A percentile compares a stretch with the other conserved stretches of the same genome.
These are phyloP conservation scores for Aspergillus sp. DNA, from an alignment of 2,329 filamentous ascomycete species.

Conservation along the genomic window DNA sequence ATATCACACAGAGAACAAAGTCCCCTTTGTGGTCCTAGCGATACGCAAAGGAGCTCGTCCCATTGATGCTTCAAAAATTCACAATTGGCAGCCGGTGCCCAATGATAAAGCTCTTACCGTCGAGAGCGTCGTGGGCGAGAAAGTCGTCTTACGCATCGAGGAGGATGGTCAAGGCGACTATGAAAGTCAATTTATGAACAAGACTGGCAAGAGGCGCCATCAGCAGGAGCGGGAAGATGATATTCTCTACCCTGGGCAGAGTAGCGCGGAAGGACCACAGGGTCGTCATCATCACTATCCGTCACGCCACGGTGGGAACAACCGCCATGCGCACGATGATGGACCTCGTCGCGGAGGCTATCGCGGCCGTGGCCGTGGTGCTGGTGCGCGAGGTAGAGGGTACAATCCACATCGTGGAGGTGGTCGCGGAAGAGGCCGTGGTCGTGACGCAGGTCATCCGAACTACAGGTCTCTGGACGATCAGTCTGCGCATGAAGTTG, in stretches of 20 bases:
- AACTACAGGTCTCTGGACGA: conserved; percentile 70
- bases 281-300: conserved; percentile 26
- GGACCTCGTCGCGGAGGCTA: conserved; percentile 39
- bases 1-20: conserved; percentile 76
- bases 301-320: conserved; percentile 30
- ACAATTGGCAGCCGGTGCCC: conserved; percentile 76
- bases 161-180: conserved; percentile 67
- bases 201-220: conserved; percentile 55
- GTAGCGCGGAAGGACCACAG: conserved; percentile 25
- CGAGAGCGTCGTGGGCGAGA: conserved; percentile 82
- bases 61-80: conserved; percentile 77
- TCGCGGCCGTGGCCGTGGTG: conserved; percentile 38
- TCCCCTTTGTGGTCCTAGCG: conserved; percentile 79
- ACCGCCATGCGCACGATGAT: conserved; percentile 43
- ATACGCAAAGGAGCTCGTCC: conserved; percentile 73
- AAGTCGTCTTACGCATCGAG: conserved; percentile 78
- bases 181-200: conserved; percentile 63
- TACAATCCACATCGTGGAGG: conserved; percentile 35
- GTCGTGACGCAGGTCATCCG: conserved; percentile 52
- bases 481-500: conserved; percentile 27
- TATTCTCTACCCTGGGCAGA: conserved; percentile 29
- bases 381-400: conserved; percentile 40
- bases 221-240: conserved; percentile 62
- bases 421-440: conserved; percentile 47
- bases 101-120: conserved; percentile 72